A percentile compares a stretch with the other conserved stretches of the same genome.
phyloP scores from a whole-genome alignment of 257 asterid genomes.

The Catharanthus roseus region DNA sequence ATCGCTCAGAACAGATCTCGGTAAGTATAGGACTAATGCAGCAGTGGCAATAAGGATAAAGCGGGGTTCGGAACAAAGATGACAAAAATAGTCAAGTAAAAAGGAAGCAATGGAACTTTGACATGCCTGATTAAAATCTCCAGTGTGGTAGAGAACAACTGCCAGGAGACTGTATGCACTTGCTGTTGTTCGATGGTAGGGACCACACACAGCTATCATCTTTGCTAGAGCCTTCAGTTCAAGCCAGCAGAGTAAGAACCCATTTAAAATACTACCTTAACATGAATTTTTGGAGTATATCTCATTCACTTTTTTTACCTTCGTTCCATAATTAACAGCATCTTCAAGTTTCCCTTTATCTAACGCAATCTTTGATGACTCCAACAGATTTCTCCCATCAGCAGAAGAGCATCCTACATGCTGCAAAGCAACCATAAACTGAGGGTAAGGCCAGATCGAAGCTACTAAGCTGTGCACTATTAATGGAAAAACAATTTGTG shows the following conservation, averaged over 20 bases:
- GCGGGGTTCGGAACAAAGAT: neutral
- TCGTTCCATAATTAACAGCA: constrained; percentile 85
- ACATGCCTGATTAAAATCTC: constrained; percentile 91
- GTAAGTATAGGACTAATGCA: neutral
- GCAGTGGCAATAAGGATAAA: neutral
- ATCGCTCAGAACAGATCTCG: neutral
- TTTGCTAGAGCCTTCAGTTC: constrained; percentile 82
- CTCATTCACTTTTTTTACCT: constrained; percentile 39
- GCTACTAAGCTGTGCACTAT: constrained; percentile 6
- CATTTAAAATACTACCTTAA: constrained; percentile 13
- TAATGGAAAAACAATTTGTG: neutral
- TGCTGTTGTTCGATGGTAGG: constrained; percentile 93
- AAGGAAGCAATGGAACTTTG: neutral
- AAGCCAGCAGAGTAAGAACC: constrained; percentile 13
- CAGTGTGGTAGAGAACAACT: constrained; percentile 98
- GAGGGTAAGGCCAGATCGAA: constrained; percentile 16
- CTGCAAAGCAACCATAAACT: constrained; percentile 34
- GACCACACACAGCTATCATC: constrained; percentile 97
- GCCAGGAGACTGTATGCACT: constrained; percentile 98
- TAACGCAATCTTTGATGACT: constrained; percentile 92
- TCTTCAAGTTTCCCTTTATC: constrained; percentile 99
- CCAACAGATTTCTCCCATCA: constrained; percentile 89
- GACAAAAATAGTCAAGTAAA: constrained; percentile 11
- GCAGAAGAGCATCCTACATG: constrained; percentile 96
- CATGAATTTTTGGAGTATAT: neutral